Base-by-base conservation (phyloP, 139 green algal species). In the Ettlia oleoabundans region DNA sequence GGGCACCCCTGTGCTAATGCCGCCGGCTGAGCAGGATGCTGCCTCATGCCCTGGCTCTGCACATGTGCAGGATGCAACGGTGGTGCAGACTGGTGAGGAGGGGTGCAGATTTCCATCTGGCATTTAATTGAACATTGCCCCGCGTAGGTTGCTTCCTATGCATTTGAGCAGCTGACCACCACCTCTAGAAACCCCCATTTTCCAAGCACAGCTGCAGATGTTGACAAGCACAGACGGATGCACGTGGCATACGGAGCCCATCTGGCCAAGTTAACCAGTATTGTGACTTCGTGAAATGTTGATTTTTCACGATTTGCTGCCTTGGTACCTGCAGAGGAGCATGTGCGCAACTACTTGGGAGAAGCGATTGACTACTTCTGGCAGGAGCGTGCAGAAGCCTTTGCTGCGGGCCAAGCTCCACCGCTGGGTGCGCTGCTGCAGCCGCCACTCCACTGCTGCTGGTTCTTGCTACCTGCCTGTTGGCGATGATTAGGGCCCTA, bases 361-460 rank as follows among this genome's bases (percentile, higher is more conserved):
- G 65, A 77, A 28, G 78, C 77, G 65, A 38, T 83, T 35, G 65
- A 30, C 26, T 58, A 78, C 65, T 83, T 83, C 37, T 69, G 51
- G 78, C 24, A 18, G 15, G n/a, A 67, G 63, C 47, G 78, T 22
- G 47, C 78, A 5, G 63, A 77, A 35, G 66, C 32, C 28, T 83
- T 76, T 41, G 65, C 66, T 13, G 47, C 43, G 0, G 76, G 76
- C 9, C 35, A 82, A 65, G 33, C 30, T 43, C 78, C 65, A 35
- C 78, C 78, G 26, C 66, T 83, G 35, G 65, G 78, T 83, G 55
- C 28, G 55, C 55, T n/a, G 55, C 55, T 58, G 47, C 47, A 24
- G 47, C 55, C 9, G 55, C 55, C 5, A 22, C 55, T 65, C 18
- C 55, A 15, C 47, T 24, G 47, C 47, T 58, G 47, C 47, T 32